A percentile compares a stretch with the other conserved stretches of the same genome.
Conservation (phyloP, 2,329 filamentous ascomycete species). For the Scorias spongiosa region DNA sequence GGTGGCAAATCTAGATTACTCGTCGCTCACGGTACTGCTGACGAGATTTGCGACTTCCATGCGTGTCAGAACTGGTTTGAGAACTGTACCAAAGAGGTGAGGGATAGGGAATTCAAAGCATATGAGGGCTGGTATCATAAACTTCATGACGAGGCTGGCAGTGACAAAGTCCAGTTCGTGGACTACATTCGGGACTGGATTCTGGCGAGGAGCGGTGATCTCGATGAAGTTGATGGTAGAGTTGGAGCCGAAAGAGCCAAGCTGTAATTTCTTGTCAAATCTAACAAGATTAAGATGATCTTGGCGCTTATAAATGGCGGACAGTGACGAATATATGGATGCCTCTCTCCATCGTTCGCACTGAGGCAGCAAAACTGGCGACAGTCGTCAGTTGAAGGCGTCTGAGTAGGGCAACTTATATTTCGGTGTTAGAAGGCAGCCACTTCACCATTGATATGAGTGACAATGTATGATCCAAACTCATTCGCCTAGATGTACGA, state of each 20-base stretch:
- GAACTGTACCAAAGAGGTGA: constrained; percentile 31
- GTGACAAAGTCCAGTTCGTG: constrained; percentile 20
- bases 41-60: constrained; percentile 52
- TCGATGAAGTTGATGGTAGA: background rate
- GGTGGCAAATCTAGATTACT: constrained; percentile 49
- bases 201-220: constrained; percentile 5
- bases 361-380: too few relatives aligned
- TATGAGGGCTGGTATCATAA: constrained; percentile 74
- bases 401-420: too few relatives aligned
- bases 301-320: too few relatives aligned
- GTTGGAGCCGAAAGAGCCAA: background rate
- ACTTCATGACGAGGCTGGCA: constrained; percentile 24
- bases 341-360: too few relatives aligned
- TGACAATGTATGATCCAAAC: too few relatives aligned
- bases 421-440: too few relatives aligned
- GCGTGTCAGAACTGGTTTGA: constrained; percentile 51
- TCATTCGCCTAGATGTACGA: too few relatives aligned
- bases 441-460: too few relatives aligned
- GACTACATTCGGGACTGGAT: constrained; percentile 22
- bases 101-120: constrained; percentile 53
- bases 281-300: too few relatives aligned
- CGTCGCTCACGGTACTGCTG: constrained; percentile 61
- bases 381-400: too few relatives aligned
- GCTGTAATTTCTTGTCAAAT: background rate
- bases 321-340: too few relatives aligned